phyloP scores from a whole-genome alignment of 306 rosid species.

The Gastrolobium villosum region DNA sequence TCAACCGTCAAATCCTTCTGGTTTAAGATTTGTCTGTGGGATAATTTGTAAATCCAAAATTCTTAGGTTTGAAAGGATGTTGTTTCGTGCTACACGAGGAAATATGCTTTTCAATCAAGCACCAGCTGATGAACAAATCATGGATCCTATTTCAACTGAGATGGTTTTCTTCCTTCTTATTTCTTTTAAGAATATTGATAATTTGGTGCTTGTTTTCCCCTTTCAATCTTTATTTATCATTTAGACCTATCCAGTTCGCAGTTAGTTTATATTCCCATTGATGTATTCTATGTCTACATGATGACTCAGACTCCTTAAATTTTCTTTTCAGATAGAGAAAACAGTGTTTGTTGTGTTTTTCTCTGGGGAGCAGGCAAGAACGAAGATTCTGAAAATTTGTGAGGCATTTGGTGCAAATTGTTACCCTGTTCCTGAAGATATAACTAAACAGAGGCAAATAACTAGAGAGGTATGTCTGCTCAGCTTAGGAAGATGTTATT shows the following conservation, averaged over 20 bases:
- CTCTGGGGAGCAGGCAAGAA: slow-evolving; percentile 97
- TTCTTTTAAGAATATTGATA: slow-evolving; percentile 45
- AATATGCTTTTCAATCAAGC: slow-evolving; percentile 99
- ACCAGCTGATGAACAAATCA: slow-evolving; percentile 78
- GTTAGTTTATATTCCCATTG: slow-evolving; percentile 44
- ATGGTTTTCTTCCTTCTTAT: slow-evolving; percentile 73
- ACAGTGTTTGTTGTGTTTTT: slow-evolving; percentile 93
- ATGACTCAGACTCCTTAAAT: slow-evolving; percentile 40
- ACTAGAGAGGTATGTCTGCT: slow-evolving; percentile 84
- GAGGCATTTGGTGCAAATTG: slow-evolving; percentile 98
- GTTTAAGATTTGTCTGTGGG: slow-evolving; percentile 96
- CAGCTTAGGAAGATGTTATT: slow-evolving; percentile 46
- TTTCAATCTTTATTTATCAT: slow-evolving; percentile 30
- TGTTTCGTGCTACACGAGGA: slow-evolving; percentile 99
- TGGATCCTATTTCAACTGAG: slow-evolving; percentile 92
- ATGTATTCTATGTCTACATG: slow-evolving; percentile 39
- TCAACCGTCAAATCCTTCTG: slow-evolving; percentile 77
- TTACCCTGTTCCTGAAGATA: slow-evolving; percentile 98
- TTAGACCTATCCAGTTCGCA: slow-evolving; percentile 39
- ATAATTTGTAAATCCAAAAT: slow-evolving; percentile 86
- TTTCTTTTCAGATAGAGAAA: slow-evolving; percentile 87
- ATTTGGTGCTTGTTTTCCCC: not conserved
- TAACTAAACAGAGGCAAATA: slow-evolving; percentile 89
- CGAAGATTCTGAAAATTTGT: slow-evolving; percentile 93
- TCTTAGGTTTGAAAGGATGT: slow-evolving; percentile 94